phyloP scores from a whole-genome alignment of 139 green algal species.

The Auxenochlorella pyrenoidosa region DNA sequence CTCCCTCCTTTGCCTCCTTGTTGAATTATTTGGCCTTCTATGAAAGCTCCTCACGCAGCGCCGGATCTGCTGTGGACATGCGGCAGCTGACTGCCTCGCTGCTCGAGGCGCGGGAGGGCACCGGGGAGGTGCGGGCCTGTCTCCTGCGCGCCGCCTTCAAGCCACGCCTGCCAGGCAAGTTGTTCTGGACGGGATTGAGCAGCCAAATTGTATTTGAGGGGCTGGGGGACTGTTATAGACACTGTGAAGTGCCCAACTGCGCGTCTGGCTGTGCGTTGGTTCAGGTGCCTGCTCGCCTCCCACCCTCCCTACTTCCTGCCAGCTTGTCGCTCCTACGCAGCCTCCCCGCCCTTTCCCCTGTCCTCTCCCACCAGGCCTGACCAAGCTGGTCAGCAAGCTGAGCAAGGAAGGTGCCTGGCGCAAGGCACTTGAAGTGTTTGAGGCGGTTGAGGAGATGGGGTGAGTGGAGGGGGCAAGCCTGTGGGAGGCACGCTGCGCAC shows the following conservation, averaged over 20 bases:
- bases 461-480: not conserved
- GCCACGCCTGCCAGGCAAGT: conserved; percentile 47
- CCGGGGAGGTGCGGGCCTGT: conserved; percentile 43
- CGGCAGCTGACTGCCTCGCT: conserved; percentile 48
- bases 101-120: conserved; percentile 44
- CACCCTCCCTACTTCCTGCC: not conserved
- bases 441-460: conserved; percentile 73
- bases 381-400: conserved; percentile 88
- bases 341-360: not conserved
- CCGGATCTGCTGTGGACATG: conserved; percentile 41
- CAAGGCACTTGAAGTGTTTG: conserved; percentile 87
- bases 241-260: not conserved
- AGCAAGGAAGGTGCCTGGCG: conserved; percentile 86
- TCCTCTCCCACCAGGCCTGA: conserved; percentile 69
- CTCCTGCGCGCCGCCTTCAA: conserved; percentile 47
- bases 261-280: not conserved
- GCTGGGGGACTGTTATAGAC: no score
- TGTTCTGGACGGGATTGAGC: no score
- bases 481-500: no score
- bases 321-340: conserved; percentile 35
- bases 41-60: no score
- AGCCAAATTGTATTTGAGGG: no score
- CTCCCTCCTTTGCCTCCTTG: no score
- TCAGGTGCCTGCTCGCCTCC: not conserved
- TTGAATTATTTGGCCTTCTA: no score